These are phyloP conservation scores for Yamadazyma triangularis DNA, from an alignment of 1,139 yeast genomes.

Conservation along the genomic window DNA sequence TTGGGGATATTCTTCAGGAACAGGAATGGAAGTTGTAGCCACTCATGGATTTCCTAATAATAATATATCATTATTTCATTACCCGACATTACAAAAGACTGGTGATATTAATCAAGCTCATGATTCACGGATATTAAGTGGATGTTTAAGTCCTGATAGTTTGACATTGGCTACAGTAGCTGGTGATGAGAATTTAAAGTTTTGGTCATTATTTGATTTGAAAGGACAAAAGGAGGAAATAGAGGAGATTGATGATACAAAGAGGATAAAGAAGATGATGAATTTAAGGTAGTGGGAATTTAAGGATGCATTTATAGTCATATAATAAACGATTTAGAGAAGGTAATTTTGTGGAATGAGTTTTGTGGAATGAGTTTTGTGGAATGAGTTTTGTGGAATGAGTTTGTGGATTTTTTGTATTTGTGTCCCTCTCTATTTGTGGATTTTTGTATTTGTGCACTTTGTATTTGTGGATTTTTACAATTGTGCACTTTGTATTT, in stretches of 20 bases:
- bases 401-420: no score
- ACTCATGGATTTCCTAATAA: slow-evolving; percentile 94
- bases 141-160: slow-evolving; percentile 86
- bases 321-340: no score
- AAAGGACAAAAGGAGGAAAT: slow-evolving; percentile 37
- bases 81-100: slow-evolving; percentile 81
- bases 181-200: slow-evolving; percentile 93
- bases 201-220: slow-evolving; percentile 85
- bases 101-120: slow-evolving; percentile 88
- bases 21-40: slow-evolving; percentile 83
- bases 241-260: slow-evolving; percentile 14
- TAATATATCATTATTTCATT: slow-evolving; percentile 77
- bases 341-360: no score
- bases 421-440: no score
- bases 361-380: no score
- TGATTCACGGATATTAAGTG: slow-evolving; percentile 80
- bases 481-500: no score
- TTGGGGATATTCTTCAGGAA: slow-evolving; percentile 79
- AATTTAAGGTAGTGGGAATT: slow-evolving; percentile 23
- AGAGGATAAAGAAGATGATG: slow-evolving; percentile 23
- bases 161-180: slow-evolving; percentile 91
- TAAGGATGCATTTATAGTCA: no score
- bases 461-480: no score
- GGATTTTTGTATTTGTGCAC: no score
- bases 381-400: no score